Evolutionary conservation across 2,329 filamentous ascomycete genomes (phyloP).

Genomic region (Scytalidium lignicola): DNA sequence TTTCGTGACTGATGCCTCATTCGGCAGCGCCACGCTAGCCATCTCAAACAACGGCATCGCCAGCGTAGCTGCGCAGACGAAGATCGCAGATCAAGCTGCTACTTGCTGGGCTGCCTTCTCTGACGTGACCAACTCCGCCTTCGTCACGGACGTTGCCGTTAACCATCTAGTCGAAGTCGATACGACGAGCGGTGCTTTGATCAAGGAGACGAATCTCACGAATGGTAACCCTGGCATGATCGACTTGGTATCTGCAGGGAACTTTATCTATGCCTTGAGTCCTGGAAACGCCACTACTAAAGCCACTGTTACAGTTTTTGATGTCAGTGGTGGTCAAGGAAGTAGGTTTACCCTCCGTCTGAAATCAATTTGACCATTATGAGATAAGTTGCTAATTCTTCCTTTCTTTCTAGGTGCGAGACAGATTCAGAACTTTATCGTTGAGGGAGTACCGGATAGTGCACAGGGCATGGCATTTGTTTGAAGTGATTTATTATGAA

Average conservation of each 20-base stretch:
- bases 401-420: constrained; percentile 15
- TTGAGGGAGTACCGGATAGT: constrained; percentile 22
- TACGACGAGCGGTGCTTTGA: constrained; percentile 40
- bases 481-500: too few species aligned
- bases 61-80: constrained; percentile 30
- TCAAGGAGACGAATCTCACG: constrained; percentile 36
- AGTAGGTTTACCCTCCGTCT: constrained; percentile 9
- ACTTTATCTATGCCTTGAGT: constrained; percentile 51
- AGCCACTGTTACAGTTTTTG: constrained; percentile 34
- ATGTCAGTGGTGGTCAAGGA: constrained; percentile 28
- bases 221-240: constrained; percentile 48
- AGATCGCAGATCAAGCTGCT: constrained; percentile 46
- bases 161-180: constrained; percentile 55
- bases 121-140: constrained; percentile 42
- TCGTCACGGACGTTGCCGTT: constrained; percentile 50
- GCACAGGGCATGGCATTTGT: constrained; percentile 31
- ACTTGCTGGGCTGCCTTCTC: constrained; percentile 56
- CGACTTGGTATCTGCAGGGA: constrained; percentile 47
- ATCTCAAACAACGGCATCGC: constrained; percentile 31
- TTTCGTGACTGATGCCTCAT: constrained; percentile 54
- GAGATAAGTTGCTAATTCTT: background rate
- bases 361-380: too few species aligned
- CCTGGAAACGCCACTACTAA: constrained; percentile 17
- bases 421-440: constrained; percentile 32
- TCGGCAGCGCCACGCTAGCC: constrained; percentile 47